phyloP scores from a whole-genome alignment of 2,329 filamentous ascomycete species.

The Acrodontium crateriforme region DNA sequence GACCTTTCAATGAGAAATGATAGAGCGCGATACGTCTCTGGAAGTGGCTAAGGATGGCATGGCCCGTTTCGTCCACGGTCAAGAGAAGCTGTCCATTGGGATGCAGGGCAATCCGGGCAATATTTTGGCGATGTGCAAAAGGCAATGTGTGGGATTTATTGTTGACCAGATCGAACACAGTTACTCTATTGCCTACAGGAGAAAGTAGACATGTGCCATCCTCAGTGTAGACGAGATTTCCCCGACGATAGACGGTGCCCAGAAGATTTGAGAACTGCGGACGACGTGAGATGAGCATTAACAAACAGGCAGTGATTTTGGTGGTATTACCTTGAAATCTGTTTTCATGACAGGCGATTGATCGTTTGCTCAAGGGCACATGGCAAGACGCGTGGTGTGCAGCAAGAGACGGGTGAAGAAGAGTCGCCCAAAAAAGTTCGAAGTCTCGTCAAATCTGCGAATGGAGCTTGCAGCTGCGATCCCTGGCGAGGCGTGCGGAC shows the following conservation, averaged over 20 bases:
- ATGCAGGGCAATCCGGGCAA: slow-evolving; percentile 73
- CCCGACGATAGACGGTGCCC: slow-evolving; percentile 95
- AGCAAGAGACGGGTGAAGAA: too few species aligned
- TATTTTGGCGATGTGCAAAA: slow-evolving; percentile 90
- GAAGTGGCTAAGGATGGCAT: slow-evolving; percentile 85
- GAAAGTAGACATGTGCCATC: slow-evolving; percentile 94
- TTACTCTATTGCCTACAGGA: slow-evolving; percentile 89
- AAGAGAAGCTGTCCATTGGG: slow-evolving; percentile 85
- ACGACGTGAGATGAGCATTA: slow-evolving; percentile 2
- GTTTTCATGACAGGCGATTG: slow-evolving; percentile 93
- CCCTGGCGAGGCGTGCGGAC: too few species aligned
- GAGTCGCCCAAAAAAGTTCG: too few species aligned
- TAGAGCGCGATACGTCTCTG: slow-evolving; percentile 75
- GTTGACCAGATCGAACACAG: slow-evolving; percentile 90
- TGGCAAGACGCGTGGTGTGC: too few species aligned
- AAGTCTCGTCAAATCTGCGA: too few species aligned
- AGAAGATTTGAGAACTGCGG: slow-evolving; percentile 89
- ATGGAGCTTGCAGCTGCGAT: too few species aligned
- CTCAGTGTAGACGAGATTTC: slow-evolving; percentile 90
- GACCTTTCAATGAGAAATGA: slow-evolving; percentile 85
- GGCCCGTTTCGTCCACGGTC: slow-evolving; percentile 85
- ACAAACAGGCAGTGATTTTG: neutral
- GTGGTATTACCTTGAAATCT: slow-evolving; percentile 69
- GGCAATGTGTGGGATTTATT: slow-evolving; percentile 79
- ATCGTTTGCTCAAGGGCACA: too few species aligned